Evolutionary conservation across 1,139 yeast species (phyloP), one percentile per base, ranked within the genome.

Genomic region (Sugiyamaella novakii): DNA sequence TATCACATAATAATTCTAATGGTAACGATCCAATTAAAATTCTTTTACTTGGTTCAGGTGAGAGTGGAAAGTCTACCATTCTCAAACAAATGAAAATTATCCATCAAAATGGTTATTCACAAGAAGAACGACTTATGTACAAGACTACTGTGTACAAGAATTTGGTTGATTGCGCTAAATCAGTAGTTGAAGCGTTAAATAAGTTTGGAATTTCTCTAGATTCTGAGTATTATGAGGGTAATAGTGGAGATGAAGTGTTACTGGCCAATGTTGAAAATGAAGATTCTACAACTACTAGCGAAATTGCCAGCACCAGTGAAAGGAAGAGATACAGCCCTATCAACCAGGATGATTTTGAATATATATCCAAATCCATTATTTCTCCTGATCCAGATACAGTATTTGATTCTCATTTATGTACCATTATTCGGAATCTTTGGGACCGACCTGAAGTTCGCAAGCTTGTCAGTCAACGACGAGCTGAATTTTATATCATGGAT

Each of bases 401-500:
- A 5, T 50, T 67, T 18, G 67, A 65, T 45, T 56, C 62, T 5
- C 56, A 62, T 19, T 53, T 64, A 17, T 59, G 59, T 5, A 46
- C 35, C 11, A 56, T 61, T n/a, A 61, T 69, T 46, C 49, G 54
- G 21, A 52, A 52, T 18, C 55, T 89, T 29, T 84, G 92, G 78
- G 64, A 71, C 8, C 77, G 80, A 47, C 80, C 83, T 0, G 78
- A 78, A 14, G 87, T 89, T 10, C 74, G 73, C 54, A 70, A 75
- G 34, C 72, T 86, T 56, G 70, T 85, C 44, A 74, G 75, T 49
- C 76, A 78, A 46, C 79, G 83, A 54, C 81, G 87, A 55, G 81
- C 87, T 30, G 81, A 83, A 51, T 89, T 88, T 61, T 89, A 89
- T 65, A 72, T 91, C 44, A 81, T 88, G 77, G 98, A 91, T 65